Conservation (phyloP, 2,329 filamentous ascomycete species). For the Alternaria longipes region DNA sequence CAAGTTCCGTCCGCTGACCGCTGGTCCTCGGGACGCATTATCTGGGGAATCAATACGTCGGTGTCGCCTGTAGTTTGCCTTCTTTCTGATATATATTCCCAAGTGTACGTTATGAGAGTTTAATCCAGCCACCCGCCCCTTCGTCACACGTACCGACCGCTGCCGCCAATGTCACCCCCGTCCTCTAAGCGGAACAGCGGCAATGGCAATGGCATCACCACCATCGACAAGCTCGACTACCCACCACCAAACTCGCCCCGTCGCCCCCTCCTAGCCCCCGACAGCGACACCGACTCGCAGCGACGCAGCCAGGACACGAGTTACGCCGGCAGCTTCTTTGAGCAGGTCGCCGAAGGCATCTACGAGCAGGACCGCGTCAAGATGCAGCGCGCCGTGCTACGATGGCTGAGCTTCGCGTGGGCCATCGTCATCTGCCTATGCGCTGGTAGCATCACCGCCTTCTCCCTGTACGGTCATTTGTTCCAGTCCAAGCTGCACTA, state of each 20-base stretch:
- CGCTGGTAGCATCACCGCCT: constrained; percentile 90
- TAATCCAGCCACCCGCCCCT: constrained; percentile 25
- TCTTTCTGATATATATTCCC: background rate
- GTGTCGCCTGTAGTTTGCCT: background rate
- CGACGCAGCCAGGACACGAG: constrained; percentile 55
- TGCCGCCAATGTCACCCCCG: constrained; percentile 42
- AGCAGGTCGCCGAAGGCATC: constrained; percentile 68
- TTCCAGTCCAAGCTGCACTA: constrained; percentile 89
- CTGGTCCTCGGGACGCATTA: constrained; percentile 9
- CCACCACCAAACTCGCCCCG: constrained; percentile 46
- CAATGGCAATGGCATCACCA: constrained; percentile 34
- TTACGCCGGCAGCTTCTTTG: constrained; percentile 65
- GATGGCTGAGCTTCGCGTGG: constrained; percentile 67
- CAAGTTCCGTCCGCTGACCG: constrained; percentile 33
- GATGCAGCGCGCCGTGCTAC: constrained; percentile 62
- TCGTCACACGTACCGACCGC: constrained; percentile 29
- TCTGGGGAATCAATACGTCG: background rate
- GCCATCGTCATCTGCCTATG: constrained; percentile 74
- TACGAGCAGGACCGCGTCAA: constrained; percentile 64
- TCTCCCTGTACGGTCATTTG: constrained; percentile 90
- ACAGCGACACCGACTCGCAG: constrained; percentile 45
- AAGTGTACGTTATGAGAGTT: constrained; percentile 12
- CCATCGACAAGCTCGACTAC: constrained; percentile 63
- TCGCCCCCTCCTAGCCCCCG: constrained; percentile 54
- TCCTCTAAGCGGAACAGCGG: constrained; percentile 45